phyloP scores from a whole-genome alignment of 495 filamentous ascomycete genomes.

The Penicillium malachiteum region DNA sequence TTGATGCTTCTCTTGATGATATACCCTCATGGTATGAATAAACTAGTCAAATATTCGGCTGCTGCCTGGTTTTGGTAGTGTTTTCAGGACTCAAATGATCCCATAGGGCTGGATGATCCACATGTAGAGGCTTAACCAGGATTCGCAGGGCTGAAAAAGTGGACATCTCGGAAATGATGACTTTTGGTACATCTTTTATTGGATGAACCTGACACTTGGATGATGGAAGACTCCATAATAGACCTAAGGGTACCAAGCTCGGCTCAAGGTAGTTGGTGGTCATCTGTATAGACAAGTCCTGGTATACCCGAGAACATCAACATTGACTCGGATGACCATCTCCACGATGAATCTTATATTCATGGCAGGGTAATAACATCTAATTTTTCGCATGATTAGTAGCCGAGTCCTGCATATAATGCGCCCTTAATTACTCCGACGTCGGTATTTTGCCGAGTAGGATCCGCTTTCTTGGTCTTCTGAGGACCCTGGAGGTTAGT shows the following conservation, averaged over 20 bases:
- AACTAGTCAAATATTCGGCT: background rate
- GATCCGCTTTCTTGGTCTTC: background rate
- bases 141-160: slow-evolving; percentile 9
- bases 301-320: too few species aligned
- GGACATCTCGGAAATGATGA: background rate
- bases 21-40: background rate
- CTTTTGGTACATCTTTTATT: background rate
- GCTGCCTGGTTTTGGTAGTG: slow-evolving; percentile 1
- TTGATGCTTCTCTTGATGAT: slow-evolving; percentile 1
- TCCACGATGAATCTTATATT: too few species aligned
- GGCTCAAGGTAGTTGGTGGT: too few species aligned
- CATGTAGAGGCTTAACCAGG: background rate
- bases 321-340: too few species aligned
- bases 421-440: too few species aligned
- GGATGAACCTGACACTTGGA: background rate
- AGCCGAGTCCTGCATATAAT: too few species aligned
- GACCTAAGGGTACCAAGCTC: too few species aligned
- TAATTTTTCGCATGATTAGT: too few species aligned
- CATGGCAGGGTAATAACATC: too few species aligned
- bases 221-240: too few species aligned
- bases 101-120: background rate
- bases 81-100: background rate
- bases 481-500: slow-evolving; percentile 6
- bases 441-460: background rate
- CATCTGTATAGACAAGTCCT: too few species aligned